phyloP scores from a whole-genome alignment of 176 grass and related monocot species.

The Oryza glumipatula region DNA sequence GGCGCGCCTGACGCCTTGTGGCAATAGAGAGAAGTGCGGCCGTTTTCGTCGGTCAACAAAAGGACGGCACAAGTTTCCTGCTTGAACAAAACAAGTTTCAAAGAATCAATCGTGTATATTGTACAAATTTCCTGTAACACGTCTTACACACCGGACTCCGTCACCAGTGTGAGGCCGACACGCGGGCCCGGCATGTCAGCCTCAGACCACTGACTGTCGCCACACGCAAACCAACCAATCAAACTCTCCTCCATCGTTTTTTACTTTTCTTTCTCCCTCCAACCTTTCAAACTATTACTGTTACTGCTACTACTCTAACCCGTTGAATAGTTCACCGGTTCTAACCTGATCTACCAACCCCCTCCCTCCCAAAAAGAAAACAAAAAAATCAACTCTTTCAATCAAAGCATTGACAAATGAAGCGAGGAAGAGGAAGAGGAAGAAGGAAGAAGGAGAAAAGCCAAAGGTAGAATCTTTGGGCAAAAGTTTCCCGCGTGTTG shows the following conservation, averaged over 20 bases:
- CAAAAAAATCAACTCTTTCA: conserved; percentile 55
- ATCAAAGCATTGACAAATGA: conserved; percentile 63
- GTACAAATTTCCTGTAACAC: conserved; percentile 29
- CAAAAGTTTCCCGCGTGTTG: background rate
- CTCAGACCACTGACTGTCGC: conserved; percentile 40
- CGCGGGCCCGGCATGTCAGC: conserved; percentile 28
- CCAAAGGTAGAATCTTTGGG: background rate
- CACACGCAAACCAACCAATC: conserved; percentile 28
- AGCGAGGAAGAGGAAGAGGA: background rate
- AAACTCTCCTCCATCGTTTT: background rate
- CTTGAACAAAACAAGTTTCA: conserved; percentile 9
- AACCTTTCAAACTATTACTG: conserved; percentile 41
- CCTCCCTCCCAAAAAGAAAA: conserved; percentile 27
- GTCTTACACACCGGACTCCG: conserved; percentile 31
- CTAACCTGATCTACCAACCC: conserved; percentile 34
- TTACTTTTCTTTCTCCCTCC: background rate
- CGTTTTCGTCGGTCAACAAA: background rate
- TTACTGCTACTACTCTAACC: conserved; percentile 28
- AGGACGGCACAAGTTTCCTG: background rate
- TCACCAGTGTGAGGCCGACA: conserved; percentile 42
- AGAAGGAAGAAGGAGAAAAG: background rate
- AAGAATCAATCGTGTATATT: conserved; percentile 54
- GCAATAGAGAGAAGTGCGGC: background rate
- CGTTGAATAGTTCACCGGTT: conserved; percentile 25
- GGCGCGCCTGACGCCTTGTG: background rate